Percentiles rank a stretch among this genome's conserved stretches.
These are phyloP conservation scores for Oryza coarctata DNA, from an alignment of 176 grass and related monocot species.

Conservation along the genomic window DNA sequence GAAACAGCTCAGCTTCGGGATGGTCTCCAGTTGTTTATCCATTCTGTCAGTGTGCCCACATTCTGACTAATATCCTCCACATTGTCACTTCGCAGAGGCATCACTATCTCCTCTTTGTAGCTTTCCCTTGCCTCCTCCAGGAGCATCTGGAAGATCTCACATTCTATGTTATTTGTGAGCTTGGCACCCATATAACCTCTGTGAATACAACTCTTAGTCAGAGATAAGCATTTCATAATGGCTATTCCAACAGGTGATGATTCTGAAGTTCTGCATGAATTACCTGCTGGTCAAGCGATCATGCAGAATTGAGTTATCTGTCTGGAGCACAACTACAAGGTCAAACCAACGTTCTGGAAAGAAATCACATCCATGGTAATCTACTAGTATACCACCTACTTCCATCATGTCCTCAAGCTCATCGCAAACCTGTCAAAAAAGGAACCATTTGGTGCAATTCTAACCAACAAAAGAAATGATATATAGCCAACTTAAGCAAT, in stretches of 20 bases:
- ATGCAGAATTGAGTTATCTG: constrained; percentile 89
- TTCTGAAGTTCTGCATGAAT: background rate
- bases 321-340: constrained; percentile 89
- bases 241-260: background rate
- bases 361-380: constrained; percentile 96
- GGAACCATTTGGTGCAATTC: background rate
- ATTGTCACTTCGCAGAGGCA: constrained; percentile 68
- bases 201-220: background rate
- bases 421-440: constrained; percentile 69
- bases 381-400: constrained; percentile 79
- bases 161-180: constrained; percentile 90
- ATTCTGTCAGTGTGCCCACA: constrained; percentile 63
- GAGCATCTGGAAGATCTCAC: constrained; percentile 93
- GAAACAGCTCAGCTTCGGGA: background rate
- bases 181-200: constrained; percentile 95
- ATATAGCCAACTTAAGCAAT: background rate
- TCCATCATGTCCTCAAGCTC: constrained; percentile 92
- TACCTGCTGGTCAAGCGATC: constrained; percentile 87
- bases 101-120: constrained; percentile 71
- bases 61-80: constrained; percentile 92
- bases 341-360: constrained; percentile 98
- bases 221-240: background rate
- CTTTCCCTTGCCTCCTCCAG: constrained; percentile 90
- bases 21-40: constrained; percentile 81
- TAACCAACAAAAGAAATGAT: background rate